A percentile compares a stretch with the other conserved stretches of the same genome.
phyloP scores from a whole-genome alignment of 192 early-diverging fungal species.

The Backusella luteola region DNA sequence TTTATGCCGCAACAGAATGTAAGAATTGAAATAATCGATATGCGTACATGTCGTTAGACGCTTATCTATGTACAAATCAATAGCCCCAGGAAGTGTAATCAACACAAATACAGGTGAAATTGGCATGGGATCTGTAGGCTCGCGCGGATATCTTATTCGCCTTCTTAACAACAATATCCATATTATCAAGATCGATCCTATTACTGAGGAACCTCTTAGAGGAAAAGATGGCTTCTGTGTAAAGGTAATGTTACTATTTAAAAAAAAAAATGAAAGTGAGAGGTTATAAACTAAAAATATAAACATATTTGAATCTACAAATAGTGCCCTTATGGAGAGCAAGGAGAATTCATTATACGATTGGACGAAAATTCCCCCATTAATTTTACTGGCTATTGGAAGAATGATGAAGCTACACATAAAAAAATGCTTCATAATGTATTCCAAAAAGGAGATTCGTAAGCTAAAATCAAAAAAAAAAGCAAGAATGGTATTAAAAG shows the following conservation, averaged over 20 bases:
- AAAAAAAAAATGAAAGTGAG: background rate
- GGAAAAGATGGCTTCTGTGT: conserved; percentile 52
- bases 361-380: conserved; percentile 32
- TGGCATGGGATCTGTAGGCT: conserved; percentile 61
- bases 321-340: conserved; percentile 40
- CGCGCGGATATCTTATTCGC: conserved; percentile 39
- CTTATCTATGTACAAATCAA: background rate
- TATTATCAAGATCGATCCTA: conserved; percentile 58
- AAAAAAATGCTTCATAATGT: conserved; percentile 53
- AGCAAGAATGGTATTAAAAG: background rate
- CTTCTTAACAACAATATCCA: conserved; percentile 31
- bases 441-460: conserved; percentile 58
- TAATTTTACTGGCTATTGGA: conserved; percentile 47
- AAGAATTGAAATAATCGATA: conserved; percentile 19
- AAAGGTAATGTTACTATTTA: conserved; percentile 21
- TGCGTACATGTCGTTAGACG: background rate
- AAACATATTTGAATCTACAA: background rate
- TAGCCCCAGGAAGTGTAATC: conserved; percentile 36
- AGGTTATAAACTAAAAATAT: background rate
- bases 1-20: conserved; percentile 68
- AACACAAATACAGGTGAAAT: conserved; percentile 42
- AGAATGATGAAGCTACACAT: conserved; percentile 44
- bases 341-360: conserved; percentile 55
- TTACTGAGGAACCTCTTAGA: conserved; percentile 52
- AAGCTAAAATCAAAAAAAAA: background rate